A percentile compares a stretch with the other conserved stretches of the same genome.
These are phyloP conservation scores for Candolleomyces efflorescens DNA, from an alignment of 768 basidiomycete genomes.

Conservation along the genomic window DNA sequence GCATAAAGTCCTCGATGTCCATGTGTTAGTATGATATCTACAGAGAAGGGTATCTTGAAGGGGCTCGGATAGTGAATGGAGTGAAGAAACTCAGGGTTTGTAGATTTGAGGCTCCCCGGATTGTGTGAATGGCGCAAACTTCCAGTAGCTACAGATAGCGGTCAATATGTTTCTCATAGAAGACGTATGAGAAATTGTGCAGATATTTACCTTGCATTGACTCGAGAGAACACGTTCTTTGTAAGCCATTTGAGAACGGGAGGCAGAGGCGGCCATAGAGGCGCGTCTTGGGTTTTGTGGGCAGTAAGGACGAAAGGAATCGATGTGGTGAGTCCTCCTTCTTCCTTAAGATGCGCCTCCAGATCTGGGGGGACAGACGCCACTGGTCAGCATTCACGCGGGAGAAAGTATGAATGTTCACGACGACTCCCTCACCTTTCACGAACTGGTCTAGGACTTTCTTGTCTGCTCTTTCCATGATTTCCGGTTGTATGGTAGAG, in stretches of 20 bases:
- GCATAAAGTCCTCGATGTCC: too few species aligned
- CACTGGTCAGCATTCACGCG: not conserved
- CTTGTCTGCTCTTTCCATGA: constrained; percentile 11
- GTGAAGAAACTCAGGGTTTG: too few species aligned
- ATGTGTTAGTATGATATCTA: too few species aligned
- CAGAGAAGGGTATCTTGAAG: too few species aligned
- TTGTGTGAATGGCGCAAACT: constrained; percentile 18
- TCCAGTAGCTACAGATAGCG: constrained; percentile 19
- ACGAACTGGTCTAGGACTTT: constrained; percentile 10
- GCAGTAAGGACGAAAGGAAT: constrained; percentile 18
- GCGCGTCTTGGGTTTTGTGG: constrained; percentile 15
- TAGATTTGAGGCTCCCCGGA: constrained; percentile 11
- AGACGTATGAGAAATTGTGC: too few species aligned
- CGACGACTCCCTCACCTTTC: not conserved
- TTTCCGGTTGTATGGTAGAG: constrained; percentile 16
- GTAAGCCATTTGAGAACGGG: constrained; percentile 17
- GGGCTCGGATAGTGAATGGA: too few species aligned
- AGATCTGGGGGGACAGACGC: constrained; percentile 8
- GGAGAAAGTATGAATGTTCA: not conserved
- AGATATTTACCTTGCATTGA: constrained; percentile 14
- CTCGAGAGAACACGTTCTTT: constrained; percentile 11
- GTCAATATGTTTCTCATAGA: too few species aligned
- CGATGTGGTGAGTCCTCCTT: constrained; percentile 10
- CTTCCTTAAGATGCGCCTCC: constrained; percentile 17
- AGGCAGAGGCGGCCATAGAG: constrained; percentile 20